Evolutionary conservation across 495 filamentous ascomycete species (phyloP).

Genomic region (Penicillium manginii): DNA sequence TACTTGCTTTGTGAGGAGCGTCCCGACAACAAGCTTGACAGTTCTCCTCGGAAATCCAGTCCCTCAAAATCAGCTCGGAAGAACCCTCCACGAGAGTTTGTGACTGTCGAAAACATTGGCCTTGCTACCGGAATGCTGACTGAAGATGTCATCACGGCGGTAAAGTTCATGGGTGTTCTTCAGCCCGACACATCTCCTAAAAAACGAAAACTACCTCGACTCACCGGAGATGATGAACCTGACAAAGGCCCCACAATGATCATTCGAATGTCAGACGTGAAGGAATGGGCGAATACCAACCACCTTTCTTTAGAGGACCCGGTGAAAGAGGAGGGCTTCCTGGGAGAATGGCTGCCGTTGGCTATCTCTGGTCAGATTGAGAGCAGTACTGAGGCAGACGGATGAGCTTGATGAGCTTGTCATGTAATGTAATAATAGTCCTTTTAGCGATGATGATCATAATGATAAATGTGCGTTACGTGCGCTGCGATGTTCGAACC

Average conservation of each 20-base stretch:
- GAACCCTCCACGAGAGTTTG: slow-evolving; percentile 38
- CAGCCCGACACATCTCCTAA: slow-evolving; percentile 58
- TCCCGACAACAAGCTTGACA: slow-evolving; percentile 28
- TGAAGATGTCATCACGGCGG: slow-evolving; percentile 79
- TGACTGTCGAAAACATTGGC: slow-evolving; percentile 61
- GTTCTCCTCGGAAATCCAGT: slow-evolving; percentile 32
- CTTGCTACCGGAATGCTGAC: slow-evolving; percentile 75
- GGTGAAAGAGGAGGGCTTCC: slow-evolving; percentile 51
- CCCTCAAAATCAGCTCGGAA: slow-evolving; percentile 37
- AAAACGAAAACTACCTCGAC: slow-evolving; percentile 38
- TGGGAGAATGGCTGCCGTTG: slow-evolving; percentile 36
- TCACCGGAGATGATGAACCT: slow-evolving; percentile 28
- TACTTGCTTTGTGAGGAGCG: slow-evolving; percentile 52
- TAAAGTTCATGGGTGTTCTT: slow-evolving; percentile 76
- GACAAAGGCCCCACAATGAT: slow-evolving; percentile 39
- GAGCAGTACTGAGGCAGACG: slow-evolving; percentile 14
- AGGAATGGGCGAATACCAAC: slow-evolving; percentile 48
- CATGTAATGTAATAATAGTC: slow-evolving; percentile 8
- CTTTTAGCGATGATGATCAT: slow-evolving; percentile 3
- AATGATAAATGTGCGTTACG: background rate
- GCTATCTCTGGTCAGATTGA: slow-evolving; percentile 13
- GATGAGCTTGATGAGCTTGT: background rate
- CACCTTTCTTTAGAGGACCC: slow-evolving; percentile 50
- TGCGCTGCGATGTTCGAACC: background rate
- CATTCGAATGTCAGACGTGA: slow-evolving; percentile 49